Evolutionary conservation across 768 basidiomycete species (phyloP), one percentile per base, ranked within the genome.

Genomic region (Hemileccinum rubropunctum): DNA sequence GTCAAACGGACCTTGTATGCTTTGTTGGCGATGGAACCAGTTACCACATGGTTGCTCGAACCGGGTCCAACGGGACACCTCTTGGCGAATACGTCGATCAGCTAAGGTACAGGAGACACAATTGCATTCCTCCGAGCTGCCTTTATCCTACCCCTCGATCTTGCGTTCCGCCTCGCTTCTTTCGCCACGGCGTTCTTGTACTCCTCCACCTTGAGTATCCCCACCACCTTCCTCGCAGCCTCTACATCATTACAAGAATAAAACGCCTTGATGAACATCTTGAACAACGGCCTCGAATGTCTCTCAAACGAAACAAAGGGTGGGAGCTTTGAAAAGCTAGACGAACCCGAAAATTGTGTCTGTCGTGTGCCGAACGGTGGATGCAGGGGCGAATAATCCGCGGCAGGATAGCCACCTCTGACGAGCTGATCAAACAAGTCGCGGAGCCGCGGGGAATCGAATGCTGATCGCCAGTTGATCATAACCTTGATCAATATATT

Each of bases 261-360:
- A 54, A 90, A 76, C 13, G 80, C 82, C 58, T 77, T 81, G 59
- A 86, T 79, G 66, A 91, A 83, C 80, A 82, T 82, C 71, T 76
- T 84, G 65, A 84, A 84, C 65, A 91, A 59, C 36, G 88, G 88
- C 50, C 73, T 70, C n/a, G 81, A 73, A 61, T 89, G 85, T 48
- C 69, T 73, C 49, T 73, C 70, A 47, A 82, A 85, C 3, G 76
- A 80, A 47, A 84, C 71, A 18, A 69, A 66, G 35, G 71, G 47
- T n/a, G 70, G 51, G 17, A 79, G 61, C 34, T 65, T 64, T 10
- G 76, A 69, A n/a, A 77, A 37, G n/a, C 60, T 46, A 15, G 75
- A 39, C 3, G 47, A 48, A 32, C 39, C 41, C 42, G 36, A 34
- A n/a, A 43, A 28, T 14, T 37, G 51, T 20, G 40, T 37, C 38